These are phyloP conservation scores for Psilocybe cyanescens DNA, from an alignment of 768 basidiomycete species.

Conservation along the genomic window DNA sequence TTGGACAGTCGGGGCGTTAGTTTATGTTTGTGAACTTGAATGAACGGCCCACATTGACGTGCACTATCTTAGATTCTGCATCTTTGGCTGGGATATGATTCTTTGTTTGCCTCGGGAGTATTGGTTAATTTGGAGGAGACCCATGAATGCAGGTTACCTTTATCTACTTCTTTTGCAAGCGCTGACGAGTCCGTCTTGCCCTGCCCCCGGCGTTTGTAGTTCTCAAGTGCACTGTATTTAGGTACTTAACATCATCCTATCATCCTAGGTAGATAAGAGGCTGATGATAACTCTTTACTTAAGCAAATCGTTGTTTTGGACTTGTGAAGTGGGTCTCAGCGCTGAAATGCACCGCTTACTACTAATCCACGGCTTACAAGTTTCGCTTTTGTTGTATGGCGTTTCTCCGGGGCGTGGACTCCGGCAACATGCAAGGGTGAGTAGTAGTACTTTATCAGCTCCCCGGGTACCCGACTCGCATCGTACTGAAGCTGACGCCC, in stretches of 20 bases:
- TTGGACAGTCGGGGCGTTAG: slow-evolving; percentile 29
- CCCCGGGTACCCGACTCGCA: too few species aligned
- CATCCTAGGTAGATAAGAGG: neutral
- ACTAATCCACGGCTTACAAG: neutral
- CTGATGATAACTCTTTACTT: neutral
- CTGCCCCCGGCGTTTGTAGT: neutral
- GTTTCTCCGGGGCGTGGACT: slow-evolving; percentile 18
- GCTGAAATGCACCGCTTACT: neutral
- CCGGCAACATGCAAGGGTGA: slow-evolving; percentile 13
- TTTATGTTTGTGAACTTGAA: neutral
- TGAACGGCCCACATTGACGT: neutral
- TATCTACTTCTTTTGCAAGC: neutral
- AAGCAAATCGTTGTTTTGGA: slow-evolving; percentile 26
- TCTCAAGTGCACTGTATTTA: slow-evolving; percentile 14
- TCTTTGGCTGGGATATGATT: too few species aligned
- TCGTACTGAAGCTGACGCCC: too few species aligned
- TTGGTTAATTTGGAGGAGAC: slow-evolving; percentile 23
- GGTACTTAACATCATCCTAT: slow-evolving; percentile 17
- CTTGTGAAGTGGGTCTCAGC: slow-evolving; percentile 21
- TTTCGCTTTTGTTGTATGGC: slow-evolving; percentile 20
- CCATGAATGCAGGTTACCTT: slow-evolving; percentile 19
- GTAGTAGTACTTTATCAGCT: slow-evolving; percentile 2
- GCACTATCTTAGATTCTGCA: slow-evolving; percentile 13
- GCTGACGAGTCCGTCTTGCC: neutral
- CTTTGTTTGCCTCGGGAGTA: slow-evolving; percentile 27